A percentile compares a stretch with the other conserved stretches of the same genome.
These are phyloP conservation scores for Syzygium grande DNA, from an alignment of 345 rosid genomes.

Conservation along the genomic window DNA sequence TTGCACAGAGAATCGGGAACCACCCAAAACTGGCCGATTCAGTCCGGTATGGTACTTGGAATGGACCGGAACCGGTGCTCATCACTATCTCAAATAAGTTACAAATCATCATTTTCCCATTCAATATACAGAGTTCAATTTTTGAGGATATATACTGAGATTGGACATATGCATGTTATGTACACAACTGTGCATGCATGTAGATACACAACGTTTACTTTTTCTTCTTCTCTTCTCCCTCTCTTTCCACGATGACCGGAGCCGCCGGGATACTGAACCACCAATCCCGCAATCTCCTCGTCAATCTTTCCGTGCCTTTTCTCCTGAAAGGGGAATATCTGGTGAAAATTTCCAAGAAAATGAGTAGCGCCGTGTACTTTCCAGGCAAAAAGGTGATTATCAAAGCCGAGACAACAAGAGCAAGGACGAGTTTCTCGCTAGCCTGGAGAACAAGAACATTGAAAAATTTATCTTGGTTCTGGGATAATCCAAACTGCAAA, in stretches of 20 bases:
- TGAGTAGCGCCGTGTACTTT: constrained; percentile 36
- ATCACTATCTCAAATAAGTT: neutral
- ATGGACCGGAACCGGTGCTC: neutral
- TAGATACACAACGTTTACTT: constrained; percentile 15
- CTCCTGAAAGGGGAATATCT: constrained; percentile 69
- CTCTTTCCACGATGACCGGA: constrained; percentile 61
- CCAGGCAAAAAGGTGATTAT: constrained; percentile 41
- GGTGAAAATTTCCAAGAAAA: constrained; percentile 61
- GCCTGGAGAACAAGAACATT: constrained; percentile 24
- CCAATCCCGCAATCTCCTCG: constrained; percentile 83
- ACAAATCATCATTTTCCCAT: neutral
- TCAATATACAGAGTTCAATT: neutral
- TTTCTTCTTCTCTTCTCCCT: constrained; percentile 51
- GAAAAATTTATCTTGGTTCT: neutral
- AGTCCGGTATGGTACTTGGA: neutral
- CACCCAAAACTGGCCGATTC: neutral
- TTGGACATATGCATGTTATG: neutral
- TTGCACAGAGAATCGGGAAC: neutral
- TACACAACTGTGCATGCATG: neutral
- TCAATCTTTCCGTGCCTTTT: constrained; percentile 57
- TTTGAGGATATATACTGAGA: neutral
- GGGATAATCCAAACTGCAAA: neutral
- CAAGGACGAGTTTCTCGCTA: constrained; percentile 51
- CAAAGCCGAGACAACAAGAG: constrained; percentile 35
- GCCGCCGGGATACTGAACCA: constrained; percentile 95